Conservation (phyloP, 75 land plant genomes). For the Cunninghamia lanceolata region DNA sequence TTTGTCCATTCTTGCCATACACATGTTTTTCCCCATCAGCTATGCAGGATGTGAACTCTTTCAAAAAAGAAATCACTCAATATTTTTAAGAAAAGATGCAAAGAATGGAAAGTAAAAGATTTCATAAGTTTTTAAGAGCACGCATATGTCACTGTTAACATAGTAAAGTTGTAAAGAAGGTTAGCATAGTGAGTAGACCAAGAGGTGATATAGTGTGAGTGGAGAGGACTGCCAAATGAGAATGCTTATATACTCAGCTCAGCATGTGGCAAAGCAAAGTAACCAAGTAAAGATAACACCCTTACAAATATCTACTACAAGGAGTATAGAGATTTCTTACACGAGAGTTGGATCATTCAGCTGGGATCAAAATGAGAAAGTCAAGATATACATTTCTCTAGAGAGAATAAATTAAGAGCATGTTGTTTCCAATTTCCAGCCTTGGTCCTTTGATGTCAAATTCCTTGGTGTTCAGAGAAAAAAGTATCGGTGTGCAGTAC, state of each 20-base stretch:
- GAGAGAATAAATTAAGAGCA: slow-evolving; percentile 85
- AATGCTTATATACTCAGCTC: too few relatives aligned
- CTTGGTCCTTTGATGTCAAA: slow-evolving; percentile 62
- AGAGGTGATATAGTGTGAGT: too few relatives aligned
- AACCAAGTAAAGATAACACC: background rate
- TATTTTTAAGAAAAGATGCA: slow-evolving; percentile 54
- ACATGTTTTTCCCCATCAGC: slow-evolving; percentile 66
- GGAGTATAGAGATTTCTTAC: slow-evolving; percentile 32
- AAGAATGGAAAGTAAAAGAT: too few relatives aligned
- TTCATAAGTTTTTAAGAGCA: too few relatives aligned
- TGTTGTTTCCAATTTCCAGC: slow-evolving; percentile 48
- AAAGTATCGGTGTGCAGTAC: slow-evolving; percentile 75
- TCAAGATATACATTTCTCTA: slow-evolving; percentile 75
- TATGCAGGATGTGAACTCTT: slow-evolving; percentile 59
- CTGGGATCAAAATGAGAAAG: slow-evolving; percentile 88
- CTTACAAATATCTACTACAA: background rate
- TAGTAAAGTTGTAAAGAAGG: too few relatives aligned
- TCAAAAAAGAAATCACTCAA: slow-evolving; percentile 53
- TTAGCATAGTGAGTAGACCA: too few relatives aligned
- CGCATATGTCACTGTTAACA: too few relatives aligned
- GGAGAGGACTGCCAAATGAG: too few relatives aligned
- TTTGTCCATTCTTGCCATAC: slow-evolving; percentile 45
- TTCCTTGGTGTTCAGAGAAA: slow-evolving; percentile 82
- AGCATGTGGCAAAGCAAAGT: background rate
- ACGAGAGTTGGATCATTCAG: slow-evolving; percentile 61